These are phyloP conservation scores for Delitschia confertaspora DNA, from an alignment of 495 filamentous ascomycete species.

Conservation along the genomic window DNA sequence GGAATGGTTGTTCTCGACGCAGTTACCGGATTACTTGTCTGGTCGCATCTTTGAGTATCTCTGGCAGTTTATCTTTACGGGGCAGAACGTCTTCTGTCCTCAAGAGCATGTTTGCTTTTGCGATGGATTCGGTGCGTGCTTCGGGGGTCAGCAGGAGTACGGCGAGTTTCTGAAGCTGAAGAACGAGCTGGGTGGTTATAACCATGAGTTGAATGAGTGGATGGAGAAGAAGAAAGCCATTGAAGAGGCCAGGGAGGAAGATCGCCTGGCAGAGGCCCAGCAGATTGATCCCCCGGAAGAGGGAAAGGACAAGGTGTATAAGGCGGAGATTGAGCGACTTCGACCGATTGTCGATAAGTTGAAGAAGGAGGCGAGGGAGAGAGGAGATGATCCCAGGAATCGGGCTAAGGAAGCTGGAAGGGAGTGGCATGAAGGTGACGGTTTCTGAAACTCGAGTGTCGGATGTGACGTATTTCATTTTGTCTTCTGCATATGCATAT, in stretches of 20 bases:
- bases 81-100: slow-evolving; percentile 50
- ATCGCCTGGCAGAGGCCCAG: slow-evolving; percentile 33
- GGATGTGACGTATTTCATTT: no score
- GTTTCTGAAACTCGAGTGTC: no score
- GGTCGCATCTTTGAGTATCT: slow-evolving; percentile 70
- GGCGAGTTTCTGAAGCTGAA: slow-evolving; percentile 40
- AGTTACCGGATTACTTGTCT: slow-evolving; percentile 55
- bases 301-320: slow-evolving; percentile 31
- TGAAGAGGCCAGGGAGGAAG: slow-evolving; percentile 29
- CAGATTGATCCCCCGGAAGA: slow-evolving; percentile 37
- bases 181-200: slow-evolving; percentile 36
- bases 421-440: slow-evolving; percentile 46
- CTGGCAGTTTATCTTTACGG: slow-evolving; percentile 63
- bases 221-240: slow-evolving; percentile 32
- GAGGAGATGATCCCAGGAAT: slow-evolving; percentile 44
- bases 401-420: slow-evolving; percentile 47
- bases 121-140: slow-evolving; percentile 70
- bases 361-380: slow-evolving; percentile 40
- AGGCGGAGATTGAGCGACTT: slow-evolving; percentile 34
- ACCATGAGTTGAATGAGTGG: slow-evolving; percentile 45
- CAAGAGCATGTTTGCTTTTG: slow-evolving; percentile 64
- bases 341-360: slow-evolving; percentile 35
- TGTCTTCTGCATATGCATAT: no score
- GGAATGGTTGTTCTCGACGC: slow-evolving; percentile 59
- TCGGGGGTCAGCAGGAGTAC: slow-evolving; percentile 51